phyloP scores from a whole-genome alignment of 2,329 filamentous ascomycete species.

The Exutisphaerella laricina region DNA sequence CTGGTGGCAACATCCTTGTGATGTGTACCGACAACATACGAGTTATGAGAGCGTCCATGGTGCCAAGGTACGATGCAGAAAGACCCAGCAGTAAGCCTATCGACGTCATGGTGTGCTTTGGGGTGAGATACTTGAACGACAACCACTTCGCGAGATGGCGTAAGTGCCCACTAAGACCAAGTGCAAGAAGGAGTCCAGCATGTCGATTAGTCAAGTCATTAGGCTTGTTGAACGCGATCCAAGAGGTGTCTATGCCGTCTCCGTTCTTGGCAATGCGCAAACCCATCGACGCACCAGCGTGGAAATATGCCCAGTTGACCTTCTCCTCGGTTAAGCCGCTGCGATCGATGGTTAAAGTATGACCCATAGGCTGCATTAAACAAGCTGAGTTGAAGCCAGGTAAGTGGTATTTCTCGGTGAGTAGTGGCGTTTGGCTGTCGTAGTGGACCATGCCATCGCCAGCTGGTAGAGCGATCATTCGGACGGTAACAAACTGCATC shows the following conservation, averaged over 20 bases:
- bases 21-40: constrained; percentile 92
- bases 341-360: constrained; percentile 89
- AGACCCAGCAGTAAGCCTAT: constrained; percentile 89
- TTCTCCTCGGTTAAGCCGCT: constrained; percentile 87
- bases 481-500: constrained; percentile 76
- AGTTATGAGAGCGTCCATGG: constrained; percentile 94
- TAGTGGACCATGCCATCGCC: constrained; percentile 86
- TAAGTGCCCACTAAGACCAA: constrained; percentile 93
- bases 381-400: constrained; percentile 89
- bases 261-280: constrained; percentile 84
- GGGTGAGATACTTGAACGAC: constrained; percentile 97
- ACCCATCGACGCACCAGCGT: constrained; percentile 89
- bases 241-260: constrained; percentile 93
- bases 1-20: constrained; percentile 84
- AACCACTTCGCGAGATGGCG: constrained; percentile 95
- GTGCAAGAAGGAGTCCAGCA: constrained; percentile 82
- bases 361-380: constrained; percentile 84
- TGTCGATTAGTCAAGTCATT: constrained; percentile 91
- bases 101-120: constrained; percentile 98
- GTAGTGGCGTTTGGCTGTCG: constrained; percentile 75
- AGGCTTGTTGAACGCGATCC: constrained; percentile 98
- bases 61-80: constrained; percentile 89
- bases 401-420: constrained; percentile 88
- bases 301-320: constrained; percentile 97
- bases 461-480: constrained; percentile 81